Base-by-base conservation (phyloP, 768 basidiomycete genomes). In the Candolleomyces efflorescens region DNA sequence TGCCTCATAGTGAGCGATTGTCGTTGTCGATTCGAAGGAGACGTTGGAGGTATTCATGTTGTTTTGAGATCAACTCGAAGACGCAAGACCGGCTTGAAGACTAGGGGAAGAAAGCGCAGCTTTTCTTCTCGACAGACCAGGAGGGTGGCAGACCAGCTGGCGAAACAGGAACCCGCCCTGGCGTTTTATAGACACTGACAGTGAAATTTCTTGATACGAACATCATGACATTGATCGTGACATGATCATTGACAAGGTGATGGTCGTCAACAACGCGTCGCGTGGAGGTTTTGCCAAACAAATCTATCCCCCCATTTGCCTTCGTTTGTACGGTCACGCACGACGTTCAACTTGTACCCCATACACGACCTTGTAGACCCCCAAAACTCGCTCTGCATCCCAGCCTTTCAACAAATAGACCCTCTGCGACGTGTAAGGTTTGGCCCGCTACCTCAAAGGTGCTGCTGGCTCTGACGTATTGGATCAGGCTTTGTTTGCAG, bases 21-120 rank as follows among this genome's bases (percentile, higher is more conserved):
- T 36, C 26, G 23, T 13, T 27, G 49, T 50, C 49, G 49, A 27
- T 50, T 50, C 49, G 23, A 26, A 50, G 23, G 27, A 50, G 49
- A 50, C 23, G 13, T 36, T 11, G 18, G 18, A 32, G 23, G 27
- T 43, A 43, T 17, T 17, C 41, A 43, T 43, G 41, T 26, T 50
- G 32, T 7, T 15, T n/a, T 36, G 51, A 53, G 51, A 53, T 53
- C 51, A 53, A 53, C 51, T 53, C 51, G 51, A 53, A 38, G 32
- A 17, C 18, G 18, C 26, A 53, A 53, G 51, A 53, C 51, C 51
- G 27, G 51, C 51, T 53, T 38, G 51, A 36, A 39, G 18, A 17
- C 32, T 26, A 36, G 26, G 51, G 39, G 32, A 53, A 39, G 51
- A 50, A 53, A 53, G 51, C 51, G n/a, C 51, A 38, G 51, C 51